These are phyloP conservation scores for Rhododendron kiyosumense DNA, from an alignment of 148 eudicot species.

Conservation along the genomic window DNA sequence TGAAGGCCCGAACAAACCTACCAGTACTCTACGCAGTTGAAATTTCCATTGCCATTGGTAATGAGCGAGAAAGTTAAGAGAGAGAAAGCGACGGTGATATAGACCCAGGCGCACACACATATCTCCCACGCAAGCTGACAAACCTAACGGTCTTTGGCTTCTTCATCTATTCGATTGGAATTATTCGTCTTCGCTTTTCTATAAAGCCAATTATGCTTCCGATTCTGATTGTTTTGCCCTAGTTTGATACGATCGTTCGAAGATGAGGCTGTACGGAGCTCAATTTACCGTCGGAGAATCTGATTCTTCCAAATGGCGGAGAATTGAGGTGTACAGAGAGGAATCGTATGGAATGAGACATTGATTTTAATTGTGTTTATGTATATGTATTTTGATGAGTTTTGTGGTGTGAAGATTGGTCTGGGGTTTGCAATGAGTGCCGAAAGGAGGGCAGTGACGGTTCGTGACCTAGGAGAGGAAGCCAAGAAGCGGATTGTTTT, in stretches of 20 bases:
- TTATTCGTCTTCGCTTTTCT: background rate
- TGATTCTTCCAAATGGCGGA: background rate
- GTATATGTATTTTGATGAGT: constrained; percentile 7
- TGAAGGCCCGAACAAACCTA: background rate
- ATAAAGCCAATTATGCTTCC: background rate
- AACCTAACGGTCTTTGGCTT: constrained; percentile 3
- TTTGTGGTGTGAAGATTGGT: constrained; percentile 12
- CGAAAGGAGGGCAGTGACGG: constrained; percentile 45
- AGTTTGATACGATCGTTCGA: background rate
- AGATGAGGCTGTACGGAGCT: background rate
- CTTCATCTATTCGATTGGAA: background rate
- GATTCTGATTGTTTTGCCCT: constrained; percentile 5
- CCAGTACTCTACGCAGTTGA: background rate
- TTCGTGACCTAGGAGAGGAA: constrained; percentile 70
- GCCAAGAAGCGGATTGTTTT: constrained; percentile 79
- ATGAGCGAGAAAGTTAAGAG: background rate
- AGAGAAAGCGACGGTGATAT: background rate
- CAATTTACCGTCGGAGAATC: background rate
- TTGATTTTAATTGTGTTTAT: background rate
- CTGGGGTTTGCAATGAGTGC: constrained; percentile 40
- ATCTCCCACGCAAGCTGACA: background rate
- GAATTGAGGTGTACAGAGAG: background rate
- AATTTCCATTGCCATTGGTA: background rate
- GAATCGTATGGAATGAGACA: background rate
- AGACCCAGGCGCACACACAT: background rate